Evolutionary conservation across 768 basidiomycete species (phyloP), one percentile per base, ranked within the genome.

Genomic region (Paxillus ammoniavirescens): DNA sequence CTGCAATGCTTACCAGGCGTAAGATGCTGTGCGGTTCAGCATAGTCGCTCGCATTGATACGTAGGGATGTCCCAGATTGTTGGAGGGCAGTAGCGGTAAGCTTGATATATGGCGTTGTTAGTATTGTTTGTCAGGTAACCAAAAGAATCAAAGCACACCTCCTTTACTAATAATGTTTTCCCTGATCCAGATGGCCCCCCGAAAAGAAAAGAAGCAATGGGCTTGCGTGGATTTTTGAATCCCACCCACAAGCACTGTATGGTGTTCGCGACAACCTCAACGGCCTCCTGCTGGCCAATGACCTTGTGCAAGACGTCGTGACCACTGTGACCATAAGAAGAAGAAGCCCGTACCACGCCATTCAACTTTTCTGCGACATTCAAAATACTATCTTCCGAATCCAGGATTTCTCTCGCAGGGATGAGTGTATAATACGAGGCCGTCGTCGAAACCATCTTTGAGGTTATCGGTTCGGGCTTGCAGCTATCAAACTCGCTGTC

Each of bases 1-100:
- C 7, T 33, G 12, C 31, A 33, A 10, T 30, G 30, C 28, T 21
- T 12, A 55, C 54, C 50, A 79, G 62, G 5, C 77, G 64, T 2
- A 75, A 72, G 43, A 81, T 64, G 6, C 73, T 69, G 55, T 80
- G 79, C 37, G 63, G 59, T 53, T 63, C 70, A 44, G 73, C 68
- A 63, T 79, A 77, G 47, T 78, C 75, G 37, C 72, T 69, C 67
- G 74, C 76, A 52, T 79, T 76, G 63, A 78, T 75, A 49, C 73
- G 70, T 43, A 75, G 70, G 57, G 76, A 58, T 4, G 69, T 74
- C 44, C 72, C 62, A 43, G 69, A 70, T 43, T 73, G 73, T 57
- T 73, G 73, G 54, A 78, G 79, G 10, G 80, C 57, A 64, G 76
- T 72, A 2, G 66, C 68, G 9, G 79, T 77, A 36, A 81, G 67